A percentile compares a stretch with the other conserved stretches of the same genome.
Conservation (phyloP, 306 rosid genomes). For the Arachis hypogaea region DNA sequence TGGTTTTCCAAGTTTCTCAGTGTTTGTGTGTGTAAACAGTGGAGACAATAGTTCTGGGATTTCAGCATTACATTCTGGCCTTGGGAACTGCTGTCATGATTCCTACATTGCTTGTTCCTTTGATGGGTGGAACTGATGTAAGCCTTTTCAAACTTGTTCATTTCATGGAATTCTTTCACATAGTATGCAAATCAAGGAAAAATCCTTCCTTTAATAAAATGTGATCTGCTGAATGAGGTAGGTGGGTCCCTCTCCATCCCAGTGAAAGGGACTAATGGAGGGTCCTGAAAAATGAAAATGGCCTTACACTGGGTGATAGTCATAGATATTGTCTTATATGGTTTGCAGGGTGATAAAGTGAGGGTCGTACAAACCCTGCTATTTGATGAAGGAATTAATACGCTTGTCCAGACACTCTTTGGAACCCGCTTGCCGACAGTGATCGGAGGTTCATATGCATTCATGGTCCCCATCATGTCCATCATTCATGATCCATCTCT, state of each 20-base stretch:
- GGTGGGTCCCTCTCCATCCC: conserved; percentile 24
- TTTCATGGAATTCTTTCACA: conserved; percentile 5
- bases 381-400: conserved; percentile 90
- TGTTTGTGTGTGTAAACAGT: conserved; percentile 54
- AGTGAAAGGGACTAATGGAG: conserved; percentile 20
- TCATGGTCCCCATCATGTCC: conserved; percentile 97
- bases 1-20: conserved; percentile 8
- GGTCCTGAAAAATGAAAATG: conserved; percentile 21
- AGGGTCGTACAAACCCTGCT: conserved; percentile 96
- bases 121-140: conserved; percentile 96
- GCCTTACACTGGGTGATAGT: conserved; percentile 8
- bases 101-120: conserved; percentile 91
- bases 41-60: conserved; percentile 87
- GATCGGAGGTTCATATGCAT: conserved; percentile 92
- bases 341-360: conserved; percentile 86
- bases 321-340: conserved; percentile 17
- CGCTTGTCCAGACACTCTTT: conserved; percentile 90
- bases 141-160: conserved; percentile 34
- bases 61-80: conserved; percentile 96
- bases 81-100: conserved; percentile 98
- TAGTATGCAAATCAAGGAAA: conserved; percentile 6
- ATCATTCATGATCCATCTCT: conserved; percentile 78
- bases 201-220: background rate
- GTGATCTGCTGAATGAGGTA: conserved; percentile 28
- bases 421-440: conserved; percentile 97